phyloP scores from a whole-genome alignment of 2,329 filamentous ascomycete species.

The Pestalotiopsis fici region DNA sequence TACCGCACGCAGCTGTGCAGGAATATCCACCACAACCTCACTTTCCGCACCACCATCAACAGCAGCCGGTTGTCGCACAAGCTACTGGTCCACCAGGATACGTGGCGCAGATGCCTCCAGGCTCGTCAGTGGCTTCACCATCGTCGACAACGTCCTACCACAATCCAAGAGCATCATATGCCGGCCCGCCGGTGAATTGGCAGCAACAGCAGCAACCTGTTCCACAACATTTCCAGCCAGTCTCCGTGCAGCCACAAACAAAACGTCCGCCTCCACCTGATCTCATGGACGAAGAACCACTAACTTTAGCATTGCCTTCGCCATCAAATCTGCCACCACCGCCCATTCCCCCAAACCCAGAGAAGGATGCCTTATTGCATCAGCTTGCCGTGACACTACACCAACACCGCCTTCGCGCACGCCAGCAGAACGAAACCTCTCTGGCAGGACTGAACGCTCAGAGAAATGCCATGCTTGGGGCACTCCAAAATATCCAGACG shows the following conservation, averaged over 20 bases:
- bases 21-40: constrained; percentile 21
- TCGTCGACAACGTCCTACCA: constrained; percentile 12
- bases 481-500: constrained; percentile 68
- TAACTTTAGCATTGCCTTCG: constrained; percentile 51
- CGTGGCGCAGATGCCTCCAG: constrained; percentile 20
- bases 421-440: constrained; percentile 72
- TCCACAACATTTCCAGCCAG: constrained; percentile 20
- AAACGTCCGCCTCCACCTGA: constrained; percentile 51
- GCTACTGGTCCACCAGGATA: constrained; percentile 18
- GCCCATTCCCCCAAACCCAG: constrained; percentile 91
- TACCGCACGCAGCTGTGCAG: constrained; percentile 19
- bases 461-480: constrained; percentile 71
- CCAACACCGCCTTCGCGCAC: constrained; percentile 67
- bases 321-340: constrained; percentile 64
- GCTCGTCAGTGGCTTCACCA: constrained; percentile 18
- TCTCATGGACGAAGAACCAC: constrained; percentile 59
- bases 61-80: constrained; percentile 21
- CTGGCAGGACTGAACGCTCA: constrained; percentile 78
- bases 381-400: constrained; percentile 74
- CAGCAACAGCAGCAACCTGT: constrained; percentile 23
- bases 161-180: constrained; percentile 15
- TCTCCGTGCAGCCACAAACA: constrained; percentile 32
- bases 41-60: constrained; percentile 19
- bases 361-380: constrained; percentile 84
- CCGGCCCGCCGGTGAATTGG: constrained; percentile 24